These are phyloP conservation scores for Eucalyptus tenuipes DNA, from an alignment of 345 rosid genomes.

Conservation along the genomic window DNA sequence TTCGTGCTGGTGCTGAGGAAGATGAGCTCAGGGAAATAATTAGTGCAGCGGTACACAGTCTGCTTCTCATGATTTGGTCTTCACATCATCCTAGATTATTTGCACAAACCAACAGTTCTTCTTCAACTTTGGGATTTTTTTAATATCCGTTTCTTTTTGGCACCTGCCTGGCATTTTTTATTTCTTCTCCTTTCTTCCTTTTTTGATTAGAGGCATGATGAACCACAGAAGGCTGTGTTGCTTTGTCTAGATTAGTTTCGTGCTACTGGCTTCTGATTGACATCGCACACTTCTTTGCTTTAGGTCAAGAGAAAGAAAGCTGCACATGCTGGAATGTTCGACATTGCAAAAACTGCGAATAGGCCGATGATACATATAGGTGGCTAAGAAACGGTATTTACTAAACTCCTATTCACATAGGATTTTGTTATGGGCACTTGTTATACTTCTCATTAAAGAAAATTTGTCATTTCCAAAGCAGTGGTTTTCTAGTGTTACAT, in stretches of 20 bases:
- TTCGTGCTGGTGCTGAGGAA: slow-evolving; percentile 65
- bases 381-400: neutral
- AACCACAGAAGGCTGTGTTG: neutral
- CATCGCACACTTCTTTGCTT: neutral
- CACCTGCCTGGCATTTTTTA: neutral
- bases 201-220: neutral
- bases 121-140: neutral
- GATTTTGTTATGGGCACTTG: neutral
- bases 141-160: neutral
- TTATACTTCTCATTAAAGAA: neutral
- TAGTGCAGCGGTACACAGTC: slow-evolving; percentile 68
- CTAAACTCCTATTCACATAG: neutral
- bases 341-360: slow-evolving; percentile 5
- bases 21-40: slow-evolving; percentile 65
- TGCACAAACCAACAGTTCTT: neutral
- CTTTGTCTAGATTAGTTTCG: neutral
- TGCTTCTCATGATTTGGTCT: neutral
- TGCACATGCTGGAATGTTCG: slow-evolving; percentile 11
- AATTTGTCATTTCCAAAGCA: neutral
- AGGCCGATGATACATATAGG: slow-evolving; percentile 11
- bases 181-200: neutral
- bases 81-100: neutral
- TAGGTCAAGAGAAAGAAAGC: slow-evolving; percentile 10
- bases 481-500: neutral
- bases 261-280: neutral